Evolutionary conservation across 1,284 basidiomycete species (phyloP), one percentile per base, ranked within the genome.

Genomic region (Grifola frondosa): DNA sequence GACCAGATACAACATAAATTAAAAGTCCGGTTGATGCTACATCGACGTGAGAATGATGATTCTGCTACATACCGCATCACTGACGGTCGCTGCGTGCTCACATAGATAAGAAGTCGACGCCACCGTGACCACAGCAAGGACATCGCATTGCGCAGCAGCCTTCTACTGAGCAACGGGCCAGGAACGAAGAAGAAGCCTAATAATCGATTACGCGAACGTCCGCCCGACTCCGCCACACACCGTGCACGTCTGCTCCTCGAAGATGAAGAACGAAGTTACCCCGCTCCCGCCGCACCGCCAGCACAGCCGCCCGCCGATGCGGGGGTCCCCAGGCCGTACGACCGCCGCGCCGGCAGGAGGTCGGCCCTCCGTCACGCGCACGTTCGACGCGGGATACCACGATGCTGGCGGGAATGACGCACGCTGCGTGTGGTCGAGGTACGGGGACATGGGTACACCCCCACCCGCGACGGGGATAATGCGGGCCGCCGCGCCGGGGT

Each of bases 241-340:
- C 1, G 60, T 56, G 51, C 70, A 81, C 47, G 54, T 63, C 50
- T 69, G 66, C 65, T 64, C 60, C 55, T 82, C 82, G 40, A 88
- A 72, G 2, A 84, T 54, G 32, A 87, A 62, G 39, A 80, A 69
- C 23, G 69, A 70, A 25, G 76, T 61, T 26, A 54, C 65, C 1
- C 87, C 87, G 16, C 63, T 60, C 2, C 87, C 87, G 20, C 68
- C 66, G 57, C 87, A 90, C 25, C 72, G 67, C 77, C 74, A 79
- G 59, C 87, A 90, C 46, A 75, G 43, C 30, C 65, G 54, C 0
- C 88, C 87, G 1, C 87, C 87, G 8, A 88, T 66, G 32, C 85
- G 64, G n/a, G 81, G 69, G 58, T 90, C 87, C 2, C 87, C 87
- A 0, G 87, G 74, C 1, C 52, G 49, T 43, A 81, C 74, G 11